Evolutionary conservation across 495 filamentous ascomycete species (phyloP), one percentile per base, ranked within the genome.

Genomic region (Penicillium lividum): DNA sequence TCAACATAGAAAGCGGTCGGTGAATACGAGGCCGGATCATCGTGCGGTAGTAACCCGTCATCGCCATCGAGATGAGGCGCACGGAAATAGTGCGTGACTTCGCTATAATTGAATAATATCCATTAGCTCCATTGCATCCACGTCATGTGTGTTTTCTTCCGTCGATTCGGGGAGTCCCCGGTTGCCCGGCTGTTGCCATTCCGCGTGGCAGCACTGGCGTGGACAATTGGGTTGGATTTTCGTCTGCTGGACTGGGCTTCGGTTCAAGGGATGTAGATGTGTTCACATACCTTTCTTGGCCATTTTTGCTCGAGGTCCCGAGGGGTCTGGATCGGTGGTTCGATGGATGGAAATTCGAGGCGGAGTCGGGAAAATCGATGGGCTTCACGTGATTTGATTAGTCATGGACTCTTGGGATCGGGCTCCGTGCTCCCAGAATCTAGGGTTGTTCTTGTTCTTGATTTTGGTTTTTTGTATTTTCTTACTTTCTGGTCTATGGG

Each of bases 11-110:
- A 73, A 98, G 82, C 38, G 95, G 94, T 40, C 86, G 79, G 56
- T 93, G 81, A 27, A 81, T 78, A 51, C 95, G 87, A 15, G 93
- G 92, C 31, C 95, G 89, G 53, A 89, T 81, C 71, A 92, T 82
- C 54, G 90, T 95, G 72, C 90, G 90, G 80, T 91, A 99, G 81
- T 89, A 99, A 65, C 95, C 95, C 13, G 95, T 99, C 86, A 96
- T 86, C 59, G 95, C 95, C 95, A 98, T 99, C 54, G 92, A 96
- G 73, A 99, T 81, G 53, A 99, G 89, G 69, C 95, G 92, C 68
- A 98, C 94, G 66, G 87, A 81, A 67, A 98, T 85, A 53, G 92
- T 89, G 64, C 95, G 91, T 59, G 94, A 89, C 83, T 97, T 99
- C 48, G 83, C 94, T 97, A 55, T 53, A 55, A 22, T 22, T 22